These are phyloP conservation scores for Saraca asoca DNA, from an alignment of 331 rosid genomes.

Conservation along the genomic window DNA sequence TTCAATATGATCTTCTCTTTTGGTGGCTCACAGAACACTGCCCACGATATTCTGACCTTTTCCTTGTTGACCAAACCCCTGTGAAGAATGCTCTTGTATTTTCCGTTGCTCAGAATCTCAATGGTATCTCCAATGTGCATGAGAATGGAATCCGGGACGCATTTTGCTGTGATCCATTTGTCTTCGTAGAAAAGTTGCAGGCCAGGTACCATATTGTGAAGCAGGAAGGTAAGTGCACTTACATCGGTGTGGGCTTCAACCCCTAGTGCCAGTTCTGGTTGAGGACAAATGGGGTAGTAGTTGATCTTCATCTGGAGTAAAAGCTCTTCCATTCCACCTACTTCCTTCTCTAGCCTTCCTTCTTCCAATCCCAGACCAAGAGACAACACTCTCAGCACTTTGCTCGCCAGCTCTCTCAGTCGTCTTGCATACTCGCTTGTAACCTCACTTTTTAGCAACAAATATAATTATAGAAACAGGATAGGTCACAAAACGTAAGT, in stretches of 20 bases:
- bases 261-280: conserved; percentile 82
- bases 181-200: conserved; percentile 68
- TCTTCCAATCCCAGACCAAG: conserved; percentile 70
- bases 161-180: conserved; percentile 76
- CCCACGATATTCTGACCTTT: conserved; percentile 87
- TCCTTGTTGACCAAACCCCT: conserved; percentile 82
- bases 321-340: conserved; percentile 78
- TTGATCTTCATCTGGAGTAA: conserved; percentile 80
- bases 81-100: conserved; percentile 81
- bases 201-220: conserved; percentile 93
- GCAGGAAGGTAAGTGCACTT: conserved; percentile 76
- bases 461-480: too few relatives aligned
- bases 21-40: conserved; percentile 84
- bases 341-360: conserved; percentile 76
- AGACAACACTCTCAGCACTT: conserved; percentile 50
- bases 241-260: conserved; percentile 89
- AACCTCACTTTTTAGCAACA: conserved; percentile 41
- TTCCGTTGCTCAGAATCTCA: conserved; percentile 79
- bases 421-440: conserved; percentile 66
- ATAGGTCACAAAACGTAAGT: too few relatives aligned
- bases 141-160: conserved; percentile 70
- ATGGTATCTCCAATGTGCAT: conserved; percentile 88
- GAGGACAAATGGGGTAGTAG: conserved; percentile 84
- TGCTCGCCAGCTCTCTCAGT: conserved; percentile 58
- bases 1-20: conserved; percentile 82